These are phyloP conservation scores for Candida taoyuanica DNA, from an alignment of 805 yeast species.

Conservation along the genomic window DNA sequence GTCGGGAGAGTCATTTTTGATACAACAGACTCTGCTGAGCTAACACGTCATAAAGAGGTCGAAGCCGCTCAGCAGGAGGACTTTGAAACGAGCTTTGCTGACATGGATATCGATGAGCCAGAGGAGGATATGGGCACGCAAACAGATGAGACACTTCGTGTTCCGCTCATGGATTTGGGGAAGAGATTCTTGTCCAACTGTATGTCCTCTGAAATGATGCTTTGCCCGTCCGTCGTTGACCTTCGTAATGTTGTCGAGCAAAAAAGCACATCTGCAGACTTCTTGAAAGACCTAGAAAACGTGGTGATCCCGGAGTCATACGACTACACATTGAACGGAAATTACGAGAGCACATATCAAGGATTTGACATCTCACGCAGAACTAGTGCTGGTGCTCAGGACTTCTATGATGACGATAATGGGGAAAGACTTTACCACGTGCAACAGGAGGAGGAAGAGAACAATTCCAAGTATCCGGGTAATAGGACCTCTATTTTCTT, in stretches of 20 bases:
- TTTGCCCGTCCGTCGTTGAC: conserved; percentile 20
- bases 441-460: conserved; percentile 6
- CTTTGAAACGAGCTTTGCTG: conserved; percentile 14
- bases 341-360: conserved; percentile 13
- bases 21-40: conserved; percentile 35
- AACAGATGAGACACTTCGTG: conserved; percentile 4
- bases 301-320: conserved; percentile 11
- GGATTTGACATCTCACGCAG: conserved; percentile 19
- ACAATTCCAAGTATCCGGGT: conserved; percentile 21
- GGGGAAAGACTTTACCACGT: neutral
- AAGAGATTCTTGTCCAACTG: conserved; percentile 9
- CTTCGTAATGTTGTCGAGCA: conserved; percentile 21
- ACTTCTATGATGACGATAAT: conserved; percentile 17
- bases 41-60: conserved; percentile 11
- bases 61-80: conserved; percentile 12
- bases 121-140: conserved; percentile 5
- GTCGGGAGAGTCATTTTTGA: conserved; percentile 60
- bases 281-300: conserved; percentile 16
- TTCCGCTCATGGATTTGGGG: conserved; percentile 11
- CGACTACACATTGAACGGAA: conserved; percentile 6
- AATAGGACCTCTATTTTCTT: conserved; percentile 26
- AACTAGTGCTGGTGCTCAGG: conserved; percentile 23
- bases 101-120: conserved; percentile 22
- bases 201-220: conserved; percentile 2
- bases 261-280: conserved; percentile 14